These are phyloP conservation scores for Ceratocystis ficicola DNA, from an alignment of 2,329 filamentous ascomycete genomes.

Conservation along the genomic window DNA sequence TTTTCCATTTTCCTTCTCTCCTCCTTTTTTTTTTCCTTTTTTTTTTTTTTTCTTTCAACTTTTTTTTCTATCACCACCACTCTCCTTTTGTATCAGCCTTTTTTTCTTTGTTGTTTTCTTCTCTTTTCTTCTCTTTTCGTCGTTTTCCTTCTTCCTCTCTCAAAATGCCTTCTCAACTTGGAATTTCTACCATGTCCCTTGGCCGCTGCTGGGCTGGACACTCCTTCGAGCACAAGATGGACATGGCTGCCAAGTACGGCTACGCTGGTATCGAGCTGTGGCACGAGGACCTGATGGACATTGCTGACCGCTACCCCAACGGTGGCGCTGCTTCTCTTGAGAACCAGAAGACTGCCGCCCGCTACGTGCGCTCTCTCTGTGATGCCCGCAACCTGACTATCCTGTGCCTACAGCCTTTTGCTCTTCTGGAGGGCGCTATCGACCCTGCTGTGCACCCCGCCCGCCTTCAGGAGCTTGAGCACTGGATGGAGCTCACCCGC, in stretches of 20 bases:
- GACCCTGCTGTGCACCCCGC: constrained; percentile 47
- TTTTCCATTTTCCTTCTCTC: not conserved
- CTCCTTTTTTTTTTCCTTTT: too few relatives aligned
- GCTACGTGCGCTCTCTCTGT: constrained; percentile 46
- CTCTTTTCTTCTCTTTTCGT: not conserved
- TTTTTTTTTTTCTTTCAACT: not conserved
- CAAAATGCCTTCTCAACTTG: constrained; percentile 45
- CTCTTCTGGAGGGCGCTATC: constrained; percentile 62
- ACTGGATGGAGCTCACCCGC: constrained; percentile 57
- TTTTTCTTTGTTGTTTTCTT: not conserved
- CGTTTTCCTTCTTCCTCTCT: not conserved
- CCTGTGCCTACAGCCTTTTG: constrained; percentile 63
- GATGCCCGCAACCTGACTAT: constrained; percentile 43
- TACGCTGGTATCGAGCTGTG: constrained; percentile 64
- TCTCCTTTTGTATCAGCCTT: not conserved
- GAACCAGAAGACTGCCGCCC: constrained; percentile 46
- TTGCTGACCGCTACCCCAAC: constrained; percentile 37
- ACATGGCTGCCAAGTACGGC: constrained; percentile 51
- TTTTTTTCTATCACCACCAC: not conserved
- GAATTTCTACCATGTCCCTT: constrained; percentile 65
- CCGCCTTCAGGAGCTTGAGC: constrained; percentile 49
- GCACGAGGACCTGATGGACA: constrained; percentile 59
- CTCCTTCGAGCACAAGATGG: constrained; percentile 52
- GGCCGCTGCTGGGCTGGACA: constrained; percentile 59
- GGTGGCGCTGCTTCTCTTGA: constrained; percentile 30